Conservation (phyloP, 176 grass and related monocot genomes). For the Aegilops longissima region DNA sequence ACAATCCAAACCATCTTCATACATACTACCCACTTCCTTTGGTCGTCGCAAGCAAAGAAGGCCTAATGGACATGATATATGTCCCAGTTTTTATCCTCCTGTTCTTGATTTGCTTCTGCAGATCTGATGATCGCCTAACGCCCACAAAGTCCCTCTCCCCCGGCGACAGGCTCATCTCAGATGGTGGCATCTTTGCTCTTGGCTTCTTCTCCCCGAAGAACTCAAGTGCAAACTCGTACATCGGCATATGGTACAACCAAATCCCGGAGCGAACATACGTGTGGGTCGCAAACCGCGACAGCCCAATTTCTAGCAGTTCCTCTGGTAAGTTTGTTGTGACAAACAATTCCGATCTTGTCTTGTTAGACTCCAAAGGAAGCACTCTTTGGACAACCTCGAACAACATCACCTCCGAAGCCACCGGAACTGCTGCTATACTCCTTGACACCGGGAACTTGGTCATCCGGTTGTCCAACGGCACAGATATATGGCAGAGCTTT, state of each 20-base stretch:
- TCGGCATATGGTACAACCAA: conserved; percentile 45
- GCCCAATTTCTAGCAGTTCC: not conserved
- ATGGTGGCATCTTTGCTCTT: conserved; percentile 18
- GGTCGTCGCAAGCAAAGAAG: not conserved
- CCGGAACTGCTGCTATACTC: not conserved
- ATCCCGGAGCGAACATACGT: not conserved
- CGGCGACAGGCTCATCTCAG: not conserved
- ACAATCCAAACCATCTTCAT: too few species aligned
- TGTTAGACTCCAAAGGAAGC: not conserved
- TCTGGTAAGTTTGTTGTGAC: conserved; percentile 23
- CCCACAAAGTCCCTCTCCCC: conserved; percentile 6
- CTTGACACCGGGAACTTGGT: conserved; percentile 29
- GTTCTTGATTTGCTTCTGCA: not conserved
- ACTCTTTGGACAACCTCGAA: conserved; percentile 21
- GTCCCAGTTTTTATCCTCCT: not conserved
- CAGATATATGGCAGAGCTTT: conserved; percentile 33
- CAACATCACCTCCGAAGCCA: not conserved
- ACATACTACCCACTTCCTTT: not conserved
- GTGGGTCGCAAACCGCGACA: conserved; percentile 53
- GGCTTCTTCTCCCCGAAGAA: conserved; percentile 28
- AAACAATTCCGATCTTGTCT: not conserved
- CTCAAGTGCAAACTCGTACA: conserved; percentile 4
- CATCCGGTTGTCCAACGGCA: not conserved
- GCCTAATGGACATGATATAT: not conserved
- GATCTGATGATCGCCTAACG: conserved; percentile 21